phyloP scores from a whole-genome alignment of 805 yeast species.

The Pichia paraexigua region DNA sequence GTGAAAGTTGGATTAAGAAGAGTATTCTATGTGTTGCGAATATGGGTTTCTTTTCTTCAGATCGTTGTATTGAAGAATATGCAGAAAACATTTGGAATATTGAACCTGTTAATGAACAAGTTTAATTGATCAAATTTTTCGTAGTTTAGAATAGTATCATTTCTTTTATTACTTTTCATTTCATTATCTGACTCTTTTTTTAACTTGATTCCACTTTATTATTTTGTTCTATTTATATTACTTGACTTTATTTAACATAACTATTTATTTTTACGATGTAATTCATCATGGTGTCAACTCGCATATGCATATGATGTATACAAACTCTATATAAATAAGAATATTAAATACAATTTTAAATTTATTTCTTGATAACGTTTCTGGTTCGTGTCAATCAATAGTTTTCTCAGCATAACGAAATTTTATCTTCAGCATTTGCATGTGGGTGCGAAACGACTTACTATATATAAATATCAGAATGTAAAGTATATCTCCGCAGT shows the following conservation, averaged over 20 bases:
- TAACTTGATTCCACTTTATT: no score
- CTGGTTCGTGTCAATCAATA: no score
- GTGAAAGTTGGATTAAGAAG: conserved; percentile 70
- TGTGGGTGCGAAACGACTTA: no score
- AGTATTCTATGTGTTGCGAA: conserved; percentile 75
- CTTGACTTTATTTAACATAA: neutral
- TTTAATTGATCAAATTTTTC: neutral
- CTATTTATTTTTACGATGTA: neutral
- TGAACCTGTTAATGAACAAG: conserved; percentile 46
- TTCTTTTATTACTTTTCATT: neutral
- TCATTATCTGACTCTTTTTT: neutral
- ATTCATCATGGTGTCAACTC: neutral
- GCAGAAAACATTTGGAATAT: conserved; percentile 91
- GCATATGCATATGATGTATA: neutral
- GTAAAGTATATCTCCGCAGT: no score
- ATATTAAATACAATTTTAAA: no score
- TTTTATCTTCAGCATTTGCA: no score
- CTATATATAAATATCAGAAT: no score
- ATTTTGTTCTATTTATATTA: no score
- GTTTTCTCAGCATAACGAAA: no score
- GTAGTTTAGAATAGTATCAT: neutral
- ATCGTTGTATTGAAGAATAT: conserved; percentile 85
- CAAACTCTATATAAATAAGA: no score
- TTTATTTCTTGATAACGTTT: no score
- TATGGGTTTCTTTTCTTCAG: conserved; percentile 89